Evolutionary conservation across 2,329 filamentous ascomycete species (phyloP), one percentile per base, ranked within the genome.

Genomic region (Nannizzia gypsea): DNA sequence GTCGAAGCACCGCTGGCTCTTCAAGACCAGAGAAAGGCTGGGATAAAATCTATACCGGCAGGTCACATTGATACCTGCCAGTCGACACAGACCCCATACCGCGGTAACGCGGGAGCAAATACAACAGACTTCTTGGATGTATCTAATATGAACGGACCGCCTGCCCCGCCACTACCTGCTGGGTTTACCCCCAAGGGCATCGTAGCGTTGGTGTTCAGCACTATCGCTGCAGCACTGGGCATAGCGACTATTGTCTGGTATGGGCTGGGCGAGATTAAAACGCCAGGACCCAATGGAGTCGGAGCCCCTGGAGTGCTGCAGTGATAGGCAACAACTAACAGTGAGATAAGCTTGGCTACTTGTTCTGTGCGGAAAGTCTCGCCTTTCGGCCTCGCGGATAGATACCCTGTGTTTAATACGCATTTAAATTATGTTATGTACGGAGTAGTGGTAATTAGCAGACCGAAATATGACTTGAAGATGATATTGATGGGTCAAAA

Each of bases 41-140:
- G 50, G n/a, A 58, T 50, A 15, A 15, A 22, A 24, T 36, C 60
- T 28, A 63, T 68, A 22, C 66, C 66, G 1, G 58, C 62, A 34
- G 59, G 63, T 50, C 64, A 67, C 59, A 63, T 58, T 42, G 63
- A 59, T 20, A 63, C 64, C 3, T 68, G 67, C 58, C 61, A 56
- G 22, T 79, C 76, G 0, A 76, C 70, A 0, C 73, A 74, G 2
- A 72, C 82, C 0, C 78, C 82, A 0, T 80, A 74, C 0, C 66
- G 67, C 3, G 89, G 88, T 3, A 92, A 93, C 65, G 88, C 89
- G 0, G 89, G 87, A 0, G 88, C 78, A 0, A 89, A 90, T 67
- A 84, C 80, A 0, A 69, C 73, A 0, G 73, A 91, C 66, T 74
- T 83, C 4, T 72, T 87, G 0, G 81, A 92, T 63, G 73, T 89